Percentiles rank a stretch among this genome's conserved stretches.
phyloP scores from a whole-genome alignment of 2,329 filamentous ascomycete genomes.

The Aspergillus sp. region DNA sequence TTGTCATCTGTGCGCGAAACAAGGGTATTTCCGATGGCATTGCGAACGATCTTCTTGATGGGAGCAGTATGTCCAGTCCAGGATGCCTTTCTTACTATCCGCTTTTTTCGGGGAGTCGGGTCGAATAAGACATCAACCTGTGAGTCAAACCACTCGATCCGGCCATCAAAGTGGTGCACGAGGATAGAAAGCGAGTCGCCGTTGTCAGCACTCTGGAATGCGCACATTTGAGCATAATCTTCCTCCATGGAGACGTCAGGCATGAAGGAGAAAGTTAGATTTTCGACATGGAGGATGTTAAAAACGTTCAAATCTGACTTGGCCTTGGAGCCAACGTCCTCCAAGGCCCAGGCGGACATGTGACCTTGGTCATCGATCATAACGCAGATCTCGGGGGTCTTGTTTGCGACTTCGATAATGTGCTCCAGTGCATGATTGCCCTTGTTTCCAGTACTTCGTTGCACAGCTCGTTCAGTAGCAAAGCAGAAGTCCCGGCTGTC shows the following conservation, averaged over 20 bases:
- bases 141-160: constrained; percentile 76
- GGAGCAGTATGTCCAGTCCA: constrained; percentile 83
- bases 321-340: constrained; percentile 73
- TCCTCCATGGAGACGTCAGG: constrained; percentile 27
- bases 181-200: constrained; percentile 69
- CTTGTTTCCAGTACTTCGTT: constrained; percentile 57
- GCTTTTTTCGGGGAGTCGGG: constrained; percentile 57
- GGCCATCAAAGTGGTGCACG: constrained; percentile 80
- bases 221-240: constrained; percentile 67
- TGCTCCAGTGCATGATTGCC: constrained; percentile 76
- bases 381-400: constrained; percentile 81
- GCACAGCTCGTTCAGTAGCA: constrained; percentile 73
- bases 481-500: constrained; percentile 75
- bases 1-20: constrained; percentile 76
- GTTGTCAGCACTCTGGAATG: constrained; percentile 64
- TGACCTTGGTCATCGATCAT: constrained; percentile 78
- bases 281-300: constrained; percentile 76
- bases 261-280: constrained; percentile 45
- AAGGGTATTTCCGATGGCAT: constrained; percentile 74
- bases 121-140: constrained; percentile 79
- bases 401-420: constrained; percentile 79
- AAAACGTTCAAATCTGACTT: constrained; percentile 70
- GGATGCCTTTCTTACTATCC: constrained; percentile 61
- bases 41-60: constrained; percentile 82
- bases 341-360: constrained; percentile 90